phyloP scores from a whole-genome alignment of 2,329 filamentous ascomycete species.

The Tolypocladium cylindrosporum region DNA sequence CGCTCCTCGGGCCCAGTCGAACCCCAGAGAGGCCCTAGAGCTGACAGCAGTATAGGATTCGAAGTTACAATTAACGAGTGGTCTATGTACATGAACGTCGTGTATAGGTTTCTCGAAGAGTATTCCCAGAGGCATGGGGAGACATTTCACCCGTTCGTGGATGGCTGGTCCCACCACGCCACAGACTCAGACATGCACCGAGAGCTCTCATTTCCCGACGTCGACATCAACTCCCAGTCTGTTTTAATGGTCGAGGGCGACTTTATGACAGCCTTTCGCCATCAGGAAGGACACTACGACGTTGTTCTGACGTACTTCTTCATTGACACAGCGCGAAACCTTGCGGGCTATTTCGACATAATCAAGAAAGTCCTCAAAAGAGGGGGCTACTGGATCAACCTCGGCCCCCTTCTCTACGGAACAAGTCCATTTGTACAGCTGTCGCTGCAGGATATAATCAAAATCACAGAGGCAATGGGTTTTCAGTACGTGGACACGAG shows the following conservation, averaged over 20 bases:
- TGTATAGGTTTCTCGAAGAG: constrained; percentile 37
- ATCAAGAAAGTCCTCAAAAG: constrained; percentile 35
- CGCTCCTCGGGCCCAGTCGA: neutral
- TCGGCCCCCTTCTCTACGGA: constrained; percentile 46
- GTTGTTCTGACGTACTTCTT: constrained; percentile 47
- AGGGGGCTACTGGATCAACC: constrained; percentile 45
- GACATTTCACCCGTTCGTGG: constrained; percentile 40
- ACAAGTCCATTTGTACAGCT: constrained; percentile 44
- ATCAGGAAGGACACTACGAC: constrained; percentile 27
- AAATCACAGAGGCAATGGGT: constrained; percentile 36
- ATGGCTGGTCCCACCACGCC: constrained; percentile 46
- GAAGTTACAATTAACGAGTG: constrained; percentile 47
- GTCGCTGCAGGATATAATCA: constrained; percentile 41
- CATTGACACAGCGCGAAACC: constrained; percentile 49
- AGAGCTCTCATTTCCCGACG: constrained; percentile 34
- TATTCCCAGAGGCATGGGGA: constrained; percentile 13
- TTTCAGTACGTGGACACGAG: constrained; percentile 38
- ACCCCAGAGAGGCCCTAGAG: neutral
- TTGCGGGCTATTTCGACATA: constrained; percentile 43
- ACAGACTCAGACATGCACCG: constrained; percentile 36
- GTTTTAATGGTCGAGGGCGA: constrained; percentile 45
- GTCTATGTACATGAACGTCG: constrained; percentile 47
- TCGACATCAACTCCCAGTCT: constrained; percentile 16
- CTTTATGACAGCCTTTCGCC: constrained; percentile 34
- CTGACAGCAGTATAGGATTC: constrained; percentile 23